Evolutionary conservation across 441 rosid species (phyloP).

Genomic region (Euphorbia celastroides): DNA sequence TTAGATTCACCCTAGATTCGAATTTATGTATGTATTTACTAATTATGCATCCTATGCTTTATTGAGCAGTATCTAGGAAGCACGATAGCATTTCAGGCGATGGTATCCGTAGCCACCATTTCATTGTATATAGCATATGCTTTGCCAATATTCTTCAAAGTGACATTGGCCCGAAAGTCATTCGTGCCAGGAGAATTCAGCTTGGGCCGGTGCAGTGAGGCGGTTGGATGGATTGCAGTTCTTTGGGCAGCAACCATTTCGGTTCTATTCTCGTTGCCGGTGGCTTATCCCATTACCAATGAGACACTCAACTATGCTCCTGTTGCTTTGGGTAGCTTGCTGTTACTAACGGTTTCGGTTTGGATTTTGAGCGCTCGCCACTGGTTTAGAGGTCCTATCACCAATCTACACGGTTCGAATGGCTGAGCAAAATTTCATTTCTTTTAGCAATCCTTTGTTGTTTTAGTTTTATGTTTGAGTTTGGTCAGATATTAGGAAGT

Average conservation of each 20-base stretch:
- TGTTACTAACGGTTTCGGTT: slow-evolving; percentile 41
- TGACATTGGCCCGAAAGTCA: slow-evolving; percentile 69
- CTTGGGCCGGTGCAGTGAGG: slow-evolving; percentile 56
- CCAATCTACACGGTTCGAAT: background rate
- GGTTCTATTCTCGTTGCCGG: slow-evolving; percentile 88
- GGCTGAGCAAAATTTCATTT: too few relatives aligned
- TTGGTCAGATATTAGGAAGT: too few relatives aligned
- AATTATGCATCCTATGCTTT: too few relatives aligned
- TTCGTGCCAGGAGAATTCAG: slow-evolving; percentile 76
- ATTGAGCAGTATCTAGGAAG: slow-evolving; percentile 82
- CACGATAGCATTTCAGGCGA: slow-evolving; percentile 85
- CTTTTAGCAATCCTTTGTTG: too few relatives aligned
- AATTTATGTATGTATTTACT: too few relatives aligned
- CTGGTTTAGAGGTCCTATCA: slow-evolving; percentile 64
- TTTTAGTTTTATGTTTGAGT: too few relatives aligned
- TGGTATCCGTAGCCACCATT: slow-evolving; percentile 95
- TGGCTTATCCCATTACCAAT: slow-evolving; percentile 67
- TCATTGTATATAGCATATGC: slow-evolving; percentile 96
- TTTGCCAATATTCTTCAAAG: slow-evolving; percentile 74
- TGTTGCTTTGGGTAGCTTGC: slow-evolving; percentile 76
- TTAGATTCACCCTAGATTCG: too few relatives aligned
- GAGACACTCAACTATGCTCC: slow-evolving; percentile 96
- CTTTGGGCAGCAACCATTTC: slow-evolving; percentile 86
- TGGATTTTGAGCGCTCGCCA: slow-evolving; percentile 74
- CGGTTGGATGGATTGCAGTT: slow-evolving; percentile 85